Evolutionary conservation across 805 yeast species (phyloP).

Genomic region (Metahyphopichia silvanorum): DNA sequence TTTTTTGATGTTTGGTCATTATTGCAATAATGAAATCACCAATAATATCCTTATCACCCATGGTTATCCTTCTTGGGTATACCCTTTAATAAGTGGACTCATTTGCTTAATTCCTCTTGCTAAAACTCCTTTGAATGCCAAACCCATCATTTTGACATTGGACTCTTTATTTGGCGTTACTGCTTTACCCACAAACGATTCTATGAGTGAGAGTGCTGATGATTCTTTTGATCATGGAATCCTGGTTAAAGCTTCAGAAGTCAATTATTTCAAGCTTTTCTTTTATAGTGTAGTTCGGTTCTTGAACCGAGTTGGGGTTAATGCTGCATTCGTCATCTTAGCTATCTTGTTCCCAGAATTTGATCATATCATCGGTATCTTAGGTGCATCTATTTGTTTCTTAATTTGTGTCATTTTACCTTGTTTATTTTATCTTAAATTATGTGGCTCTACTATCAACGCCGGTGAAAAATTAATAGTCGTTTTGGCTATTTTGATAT

Average conservation of each 20-base stretch:
- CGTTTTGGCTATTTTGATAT: slow-evolving; percentile 39
- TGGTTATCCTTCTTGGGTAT: slow-evolving; percentile 49
- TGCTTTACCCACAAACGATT: background rate
- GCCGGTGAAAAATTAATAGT: slow-evolving; percentile 37
- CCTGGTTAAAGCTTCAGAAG: slow-evolving; percentile 3
- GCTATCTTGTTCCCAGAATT: slow-evolving; percentile 73
- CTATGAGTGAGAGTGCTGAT: background rate
- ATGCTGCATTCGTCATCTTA: slow-evolving; percentile 52
- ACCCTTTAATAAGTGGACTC: slow-evolving; percentile 53
- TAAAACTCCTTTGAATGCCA: slow-evolving; percentile 77
- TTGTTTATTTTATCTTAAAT: slow-evolving; percentile 60
- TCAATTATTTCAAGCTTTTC: slow-evolving; percentile 6
- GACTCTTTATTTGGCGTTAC: slow-evolving; percentile 47
- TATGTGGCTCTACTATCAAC: slow-evolving; percentile 46
- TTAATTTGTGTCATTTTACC: slow-evolving; percentile 79
- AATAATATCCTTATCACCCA: slow-evolving; percentile 42
- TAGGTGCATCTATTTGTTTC: slow-evolving; percentile 81
- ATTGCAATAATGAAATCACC: slow-evolving; percentile 51
- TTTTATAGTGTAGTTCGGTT: slow-evolving; percentile 12
- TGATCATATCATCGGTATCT: slow-evolving; percentile 74
- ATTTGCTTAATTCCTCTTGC: slow-evolving; percentile 85
- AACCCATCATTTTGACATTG: slow-evolving; percentile 73
- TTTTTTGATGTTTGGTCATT: slow-evolving; percentile 54
- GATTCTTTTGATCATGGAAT: background rate
- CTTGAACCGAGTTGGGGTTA: slow-evolving; percentile 40